Base-by-base conservation (phyloP, 2,329 filamentous ascomycete species). In the Cytospora chrysosperma region DNA sequence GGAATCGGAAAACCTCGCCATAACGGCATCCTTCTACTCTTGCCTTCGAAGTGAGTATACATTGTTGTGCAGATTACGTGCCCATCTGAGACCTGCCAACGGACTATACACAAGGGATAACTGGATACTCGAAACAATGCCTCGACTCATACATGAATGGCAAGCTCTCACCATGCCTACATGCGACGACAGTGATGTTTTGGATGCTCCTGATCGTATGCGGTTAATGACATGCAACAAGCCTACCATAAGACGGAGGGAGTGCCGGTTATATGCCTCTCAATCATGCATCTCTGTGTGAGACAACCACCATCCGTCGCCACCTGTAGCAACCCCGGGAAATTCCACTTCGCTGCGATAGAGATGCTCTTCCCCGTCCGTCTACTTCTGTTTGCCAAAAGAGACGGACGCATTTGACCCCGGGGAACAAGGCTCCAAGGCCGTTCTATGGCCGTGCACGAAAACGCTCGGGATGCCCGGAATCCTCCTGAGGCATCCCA, bases 1-100 rank as follows among this genome's bases (percentile, higher is more conserved):
- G 65, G 63, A 67, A 61, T 65, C 47, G 49, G 54, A n/a, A 61
- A 19, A 49, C 58, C 43, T 61, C 51, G 52, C 59, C 52, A 43
- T 30, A 55, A 49, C 21, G 51, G 40, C 51, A 53, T 43, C 47
- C 24, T 52, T 37, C 19, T 19, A 28, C 40, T 21, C 15, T 32
- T 40, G 7, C n/a, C 50, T 37, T 52, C 27, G 21, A 19, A 55
- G 51, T 13, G 50, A 34, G n/a, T 28, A 24, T 21, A 32, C 24
- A 15, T 28, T 12, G 32, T 30, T 9, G 10, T 24, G 49, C 32
- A 34, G 26, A 50, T 12, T 17, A 3, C 21, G 5, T 27, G 19
- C n/a, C 15, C 9, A 43, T 21, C 17, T n/a, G 40, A 43, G 40
- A 17, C 40, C 40, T 7, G 40, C 40, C 40, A 43, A 43, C 43